These are phyloP conservation scores for Nectriaceae sp. DNA, from an alignment of 2,329 filamentous ascomycete genomes.

Conservation along the genomic window DNA sequence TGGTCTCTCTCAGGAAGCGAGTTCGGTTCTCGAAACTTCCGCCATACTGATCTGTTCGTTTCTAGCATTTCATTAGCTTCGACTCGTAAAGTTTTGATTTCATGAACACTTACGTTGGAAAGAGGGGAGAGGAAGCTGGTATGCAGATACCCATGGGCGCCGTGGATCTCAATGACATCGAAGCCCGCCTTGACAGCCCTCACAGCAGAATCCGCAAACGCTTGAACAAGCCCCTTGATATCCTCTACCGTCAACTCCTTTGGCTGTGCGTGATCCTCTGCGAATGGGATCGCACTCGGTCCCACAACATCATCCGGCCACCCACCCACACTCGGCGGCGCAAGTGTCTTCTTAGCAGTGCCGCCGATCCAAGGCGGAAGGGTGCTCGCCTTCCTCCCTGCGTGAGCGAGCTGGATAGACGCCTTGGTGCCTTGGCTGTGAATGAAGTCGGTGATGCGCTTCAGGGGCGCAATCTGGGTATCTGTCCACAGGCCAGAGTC, in stretches of 20 bases:
- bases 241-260: conserved; percentile 69
- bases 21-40: conserved; percentile 66
- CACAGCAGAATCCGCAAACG: conserved; percentile 60
- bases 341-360: conserved; percentile 50
- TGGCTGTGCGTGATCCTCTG: conserved; percentile 60
- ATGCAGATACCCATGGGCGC: conserved; percentile 67
- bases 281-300: conserved; percentile 58
- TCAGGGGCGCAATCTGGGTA: conserved; percentile 73
- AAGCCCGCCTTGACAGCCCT: conserved; percentile 69
- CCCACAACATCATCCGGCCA: conserved; percentile 59
- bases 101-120: conserved; percentile 48
- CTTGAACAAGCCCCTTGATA: conserved; percentile 64
- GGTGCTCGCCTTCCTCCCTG: conserved; percentile 68
- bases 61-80: conserved; percentile 32
- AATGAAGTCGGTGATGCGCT: conserved; percentile 73
- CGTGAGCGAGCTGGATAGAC: conserved; percentile 80
- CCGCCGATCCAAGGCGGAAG: conserved; percentile 63
- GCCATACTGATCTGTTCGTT: conserved; percentile 65
- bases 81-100: background rate
- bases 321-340: conserved; percentile 52
- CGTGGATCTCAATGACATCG: conserved; percentile 73
- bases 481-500: conserved; percentile 84
- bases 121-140: conserved; percentile 64
- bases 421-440: conserved; percentile 78
- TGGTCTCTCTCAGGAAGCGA: conserved; percentile 60